Conservation (phyloP, 305 asterid species). For the Fraxinus nigra region DNA sequence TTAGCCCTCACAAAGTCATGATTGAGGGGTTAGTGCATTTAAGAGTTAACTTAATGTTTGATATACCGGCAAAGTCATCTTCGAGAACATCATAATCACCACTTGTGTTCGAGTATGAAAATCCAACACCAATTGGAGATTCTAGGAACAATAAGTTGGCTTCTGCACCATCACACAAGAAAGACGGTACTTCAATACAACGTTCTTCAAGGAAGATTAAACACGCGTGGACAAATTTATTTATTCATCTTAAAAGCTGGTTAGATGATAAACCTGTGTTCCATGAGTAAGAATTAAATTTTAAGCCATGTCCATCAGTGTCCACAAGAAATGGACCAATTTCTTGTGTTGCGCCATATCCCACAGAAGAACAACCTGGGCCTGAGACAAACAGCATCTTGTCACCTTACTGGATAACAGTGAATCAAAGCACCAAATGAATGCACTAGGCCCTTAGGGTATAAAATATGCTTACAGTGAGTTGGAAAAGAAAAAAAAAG, state of each 20-base stretch:
- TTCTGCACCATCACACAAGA: conserved; percentile 51
- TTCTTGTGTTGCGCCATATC: conserved; percentile 96
- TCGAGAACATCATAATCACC: conserved; percentile 69
- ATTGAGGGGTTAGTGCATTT: neutral
- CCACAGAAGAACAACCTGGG: conserved; percentile 97
- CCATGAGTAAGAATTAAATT: conserved; percentile 58
- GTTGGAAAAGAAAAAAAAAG: conserved; percentile 22
- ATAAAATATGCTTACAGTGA: neutral
- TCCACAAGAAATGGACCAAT: conserved; percentile 84
- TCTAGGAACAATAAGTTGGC: conserved; percentile 89
- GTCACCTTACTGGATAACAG: conserved; percentile 42
- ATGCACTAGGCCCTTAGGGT: neutral
- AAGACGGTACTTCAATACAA: conserved; percentile 10
- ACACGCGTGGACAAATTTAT: neutral
- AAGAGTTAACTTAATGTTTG: neutral
- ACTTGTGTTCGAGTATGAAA: conserved; percentile 76
- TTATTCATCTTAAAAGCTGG: neutral
- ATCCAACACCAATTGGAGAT: conserved; percentile 95
- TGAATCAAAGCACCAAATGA: conserved; percentile 21
- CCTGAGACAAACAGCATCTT: conserved; percentile 50
- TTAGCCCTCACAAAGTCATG: neutral
- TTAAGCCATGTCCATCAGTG: conserved; percentile 47
- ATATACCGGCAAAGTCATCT: conserved; percentile 74
- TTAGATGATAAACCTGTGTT: conserved; percentile 45
- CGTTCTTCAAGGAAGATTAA: neutral